Evolutionary conservation across 495 filamentous ascomycete genomes (phyloP).

Genomic region (Mytilinidion resinicola): DNA sequence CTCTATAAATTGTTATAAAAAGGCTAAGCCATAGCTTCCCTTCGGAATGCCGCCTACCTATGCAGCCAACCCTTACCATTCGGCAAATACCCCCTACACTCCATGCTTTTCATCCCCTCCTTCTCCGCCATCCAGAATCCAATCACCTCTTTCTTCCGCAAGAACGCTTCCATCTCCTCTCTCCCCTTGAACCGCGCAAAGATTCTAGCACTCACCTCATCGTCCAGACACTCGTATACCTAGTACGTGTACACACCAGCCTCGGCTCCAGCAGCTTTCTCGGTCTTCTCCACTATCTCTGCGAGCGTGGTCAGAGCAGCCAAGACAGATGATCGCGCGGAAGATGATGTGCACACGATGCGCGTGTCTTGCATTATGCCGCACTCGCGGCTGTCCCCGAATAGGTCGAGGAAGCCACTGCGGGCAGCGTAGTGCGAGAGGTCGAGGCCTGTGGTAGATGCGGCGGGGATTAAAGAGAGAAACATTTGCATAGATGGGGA

Average conservation of each 20-base stretch:
- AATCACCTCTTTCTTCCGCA: constrained; percentile 14
- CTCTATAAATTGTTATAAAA: too few species aligned
- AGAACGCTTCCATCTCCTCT: constrained; percentile 20
- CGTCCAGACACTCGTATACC: constrained; percentile 20
- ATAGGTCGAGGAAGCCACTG: constrained; percentile 22
- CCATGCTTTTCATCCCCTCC: constrained; percentile 14
- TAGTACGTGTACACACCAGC: constrained; percentile 19
- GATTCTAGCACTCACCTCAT: constrained; percentile 20
- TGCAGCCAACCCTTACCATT: constrained; percentile 31
- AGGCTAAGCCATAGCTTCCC: too few species aligned
- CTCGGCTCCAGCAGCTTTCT: neutral
- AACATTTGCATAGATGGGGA: constrained; percentile 23
- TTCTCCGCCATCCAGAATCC: constrained; percentile 20
- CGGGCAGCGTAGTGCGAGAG: constrained; percentile 22
- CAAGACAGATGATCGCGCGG: neutral
- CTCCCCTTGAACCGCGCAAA: constrained; percentile 22
- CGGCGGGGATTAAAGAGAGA: constrained; percentile 12
- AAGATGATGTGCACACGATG: constrained; percentile 4
- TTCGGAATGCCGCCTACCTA: neutral
- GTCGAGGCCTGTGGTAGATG: constrained; percentile 23
- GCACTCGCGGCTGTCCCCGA: constrained; percentile 2
- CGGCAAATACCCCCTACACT: constrained; percentile 20
- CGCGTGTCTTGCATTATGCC: constrained; percentile 23
- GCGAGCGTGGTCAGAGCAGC: neutral
- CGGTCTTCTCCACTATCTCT: neutral